These are phyloP conservation scores for Moniliella sp. DNA, from an alignment of 1,284 basidiomycete species.

Conservation along the genomic window DNA sequence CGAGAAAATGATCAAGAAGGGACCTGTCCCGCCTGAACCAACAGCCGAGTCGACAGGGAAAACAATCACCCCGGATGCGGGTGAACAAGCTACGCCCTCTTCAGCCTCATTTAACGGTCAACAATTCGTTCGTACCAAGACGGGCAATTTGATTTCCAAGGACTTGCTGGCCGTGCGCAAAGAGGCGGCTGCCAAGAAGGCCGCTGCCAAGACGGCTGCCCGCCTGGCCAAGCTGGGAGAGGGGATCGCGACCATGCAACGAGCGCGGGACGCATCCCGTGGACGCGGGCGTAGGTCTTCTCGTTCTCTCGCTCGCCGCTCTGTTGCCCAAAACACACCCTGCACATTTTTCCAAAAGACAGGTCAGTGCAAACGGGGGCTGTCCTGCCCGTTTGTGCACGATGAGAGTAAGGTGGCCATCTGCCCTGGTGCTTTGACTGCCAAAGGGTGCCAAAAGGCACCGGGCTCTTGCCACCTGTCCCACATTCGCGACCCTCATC, in stretches of 20 bases:
- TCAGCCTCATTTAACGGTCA: conserved; percentile 33
- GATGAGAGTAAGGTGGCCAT: conserved; percentile 19
- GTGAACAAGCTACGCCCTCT: conserved; percentile 5
- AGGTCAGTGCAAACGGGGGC: conserved; percentile 23
- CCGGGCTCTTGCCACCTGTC: conserved; percentile 21
- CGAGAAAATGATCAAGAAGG: conserved; percentile 36
- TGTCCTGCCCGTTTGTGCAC: conserved; percentile 24
- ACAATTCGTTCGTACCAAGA: conserved; percentile 34
- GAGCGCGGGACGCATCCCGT: neutral
- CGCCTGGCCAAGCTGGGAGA: conserved; percentile 5
- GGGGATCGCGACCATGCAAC: conserved; percentile 1
- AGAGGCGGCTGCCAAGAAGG: conserved; percentile 8
- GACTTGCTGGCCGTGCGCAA: conserved; percentile 19
- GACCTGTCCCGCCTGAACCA: no score
- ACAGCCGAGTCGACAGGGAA: neutral
- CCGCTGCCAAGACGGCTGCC: no score
- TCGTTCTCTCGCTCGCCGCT: neutral
- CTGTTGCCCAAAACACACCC: neutral
- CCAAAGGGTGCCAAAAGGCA: conserved; percentile 15
- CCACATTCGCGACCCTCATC: conserved; percentile 11
- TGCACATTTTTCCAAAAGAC: neutral
- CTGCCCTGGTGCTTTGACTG: conserved; percentile 20
- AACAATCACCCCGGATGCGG: neutral
- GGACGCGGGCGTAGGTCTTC: neutral
- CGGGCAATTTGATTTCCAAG: conserved; percentile 35